Evolutionary conservation across 78 protist genomes (phyloP).

Genomic region (Isochrysis galbana): DNA sequence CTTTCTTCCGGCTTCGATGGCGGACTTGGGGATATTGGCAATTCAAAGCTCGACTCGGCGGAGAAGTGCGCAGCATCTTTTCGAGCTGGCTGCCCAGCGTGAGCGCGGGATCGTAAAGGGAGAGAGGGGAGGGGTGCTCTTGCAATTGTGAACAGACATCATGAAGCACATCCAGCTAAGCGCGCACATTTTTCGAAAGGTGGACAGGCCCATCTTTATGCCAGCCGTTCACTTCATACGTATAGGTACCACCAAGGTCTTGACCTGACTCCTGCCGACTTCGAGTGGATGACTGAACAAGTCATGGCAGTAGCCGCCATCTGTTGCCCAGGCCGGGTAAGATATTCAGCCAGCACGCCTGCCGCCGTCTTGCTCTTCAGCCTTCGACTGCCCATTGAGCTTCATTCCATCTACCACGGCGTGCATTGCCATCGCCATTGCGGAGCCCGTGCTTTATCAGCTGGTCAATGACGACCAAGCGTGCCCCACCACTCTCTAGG

Average conservation of each 20-base stretch:
- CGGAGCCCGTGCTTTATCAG: no score
- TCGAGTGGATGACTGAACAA: not conserved
- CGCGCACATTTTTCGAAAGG: not conserved
- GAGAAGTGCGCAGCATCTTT: not conserved
- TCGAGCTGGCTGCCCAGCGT: not conserved
- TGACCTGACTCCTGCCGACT: not conserved
- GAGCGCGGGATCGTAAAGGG: not conserved
- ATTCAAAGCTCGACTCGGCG: not conserved
- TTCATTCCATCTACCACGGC: no score
- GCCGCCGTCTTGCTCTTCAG: no score
- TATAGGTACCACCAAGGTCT: not conserved
- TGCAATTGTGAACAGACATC: not conserved
- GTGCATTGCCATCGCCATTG: no score
- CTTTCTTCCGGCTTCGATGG: slow-evolving; percentile 29
- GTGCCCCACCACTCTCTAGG: no score
- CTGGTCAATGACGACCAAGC: no score
- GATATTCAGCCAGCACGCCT: no score
- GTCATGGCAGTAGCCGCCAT: not conserved
- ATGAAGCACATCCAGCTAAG: not conserved
- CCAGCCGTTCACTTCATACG: not conserved
- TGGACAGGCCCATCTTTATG: not conserved
- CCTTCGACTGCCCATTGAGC: no score
- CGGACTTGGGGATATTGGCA: not conserved
- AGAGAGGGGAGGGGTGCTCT: not conserved
- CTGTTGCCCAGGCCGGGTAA: not conserved